phyloP scores from a whole-genome alignment of 306 rosid species.

The Vigna angularis region DNA sequence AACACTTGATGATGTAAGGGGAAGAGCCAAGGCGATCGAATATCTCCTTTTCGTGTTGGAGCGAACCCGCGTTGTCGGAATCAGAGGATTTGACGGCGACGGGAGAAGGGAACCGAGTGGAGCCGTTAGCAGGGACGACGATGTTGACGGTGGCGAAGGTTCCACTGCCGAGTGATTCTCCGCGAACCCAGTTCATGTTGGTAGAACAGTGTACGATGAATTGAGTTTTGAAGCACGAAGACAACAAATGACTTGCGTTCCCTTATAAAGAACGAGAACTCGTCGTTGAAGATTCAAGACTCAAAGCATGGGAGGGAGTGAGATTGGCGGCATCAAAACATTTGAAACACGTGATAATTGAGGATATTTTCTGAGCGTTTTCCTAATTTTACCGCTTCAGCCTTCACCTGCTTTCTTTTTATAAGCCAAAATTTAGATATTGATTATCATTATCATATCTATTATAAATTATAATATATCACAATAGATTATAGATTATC shows the following conservation, averaged over 20 bases:
- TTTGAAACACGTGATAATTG: constrained; percentile 13
- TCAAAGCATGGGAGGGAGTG: background rate
- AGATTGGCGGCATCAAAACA: background rate
- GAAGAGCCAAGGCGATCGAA: constrained; percentile 54
- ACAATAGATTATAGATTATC: too few species aligned
- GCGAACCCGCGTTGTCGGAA: constrained; percentile 35
- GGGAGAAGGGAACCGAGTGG: constrained; percentile 26
- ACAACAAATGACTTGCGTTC: background rate
- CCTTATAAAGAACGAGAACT: background rate
- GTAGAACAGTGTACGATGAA: background rate
- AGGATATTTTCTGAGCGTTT: background rate
- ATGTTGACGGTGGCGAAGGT: constrained; percentile 74
- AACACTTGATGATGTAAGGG: constrained; percentile 58
- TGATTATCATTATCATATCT: background rate
- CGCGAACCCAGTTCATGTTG: constrained; percentile 82
- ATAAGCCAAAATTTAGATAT: background rate
- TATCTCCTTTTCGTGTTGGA: constrained; percentile 65
- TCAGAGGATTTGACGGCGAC: constrained; percentile 68
- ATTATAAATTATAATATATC: too few species aligned
- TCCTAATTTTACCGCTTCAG: background rate
- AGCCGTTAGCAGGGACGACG: constrained; percentile 44
- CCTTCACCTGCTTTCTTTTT: background rate
- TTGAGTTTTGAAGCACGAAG: background rate
- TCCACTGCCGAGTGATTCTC: constrained; percentile 69
- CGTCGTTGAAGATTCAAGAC: background rate